Evolutionary conservation across 371 early-diverging fungal species (phyloP).

Genomic region (Rhizomucor miehei): DNA sequence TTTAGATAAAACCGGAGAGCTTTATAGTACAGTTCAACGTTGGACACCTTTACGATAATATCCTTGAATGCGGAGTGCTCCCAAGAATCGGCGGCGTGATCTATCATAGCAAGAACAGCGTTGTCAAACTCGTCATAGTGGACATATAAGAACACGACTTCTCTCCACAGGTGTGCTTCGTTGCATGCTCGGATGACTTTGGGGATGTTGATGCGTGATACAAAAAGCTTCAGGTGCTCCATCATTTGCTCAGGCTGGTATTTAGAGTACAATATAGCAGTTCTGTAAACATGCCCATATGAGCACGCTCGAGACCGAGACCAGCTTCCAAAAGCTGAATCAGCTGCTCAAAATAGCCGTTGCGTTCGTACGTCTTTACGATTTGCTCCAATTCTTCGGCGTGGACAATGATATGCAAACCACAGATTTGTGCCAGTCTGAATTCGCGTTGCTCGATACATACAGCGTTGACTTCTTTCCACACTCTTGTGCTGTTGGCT

Average conservation of each 20-base stretch:
- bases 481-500: slow-evolving; percentile 95
- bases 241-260: slow-evolving; percentile 91
- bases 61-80: slow-evolving; percentile 96
- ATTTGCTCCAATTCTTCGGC: slow-evolving; percentile 94
- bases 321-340: slow-evolving; percentile 89
- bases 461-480: slow-evolving; percentile 96
- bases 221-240: slow-evolving; percentile 95
- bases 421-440: slow-evolving; percentile 97
- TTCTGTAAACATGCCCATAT: slow-evolving; percentile 99
- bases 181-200: slow-evolving; percentile 96
- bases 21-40: slow-evolving; percentile 96
- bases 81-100: slow-evolving; percentile 89
- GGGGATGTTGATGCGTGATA: slow-evolving; percentile 96
- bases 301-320: slow-evolving; percentile 93
- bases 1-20: slow-evolving; percentile 94
- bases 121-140: slow-evolving; percentile 98
- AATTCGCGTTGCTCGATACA: slow-evolving; percentile 93
- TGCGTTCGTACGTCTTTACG: slow-evolving; percentile 81
- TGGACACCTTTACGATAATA: slow-evolving; percentile 92
- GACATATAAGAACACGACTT: slow-evolving; percentile 95
- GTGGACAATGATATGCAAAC: slow-evolving; percentile 92
- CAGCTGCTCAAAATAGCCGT: slow-evolving; percentile 89
- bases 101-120: slow-evolving; percentile 92
- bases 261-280: slow-evolving; percentile 94
- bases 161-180: slow-evolving; percentile 92